A percentile compares a stretch with the other conserved stretches of the same genome.
Evolutionary conservation across 768 basidiomycete species (phyloP).

Genomic region (Imleria badia): DNA sequence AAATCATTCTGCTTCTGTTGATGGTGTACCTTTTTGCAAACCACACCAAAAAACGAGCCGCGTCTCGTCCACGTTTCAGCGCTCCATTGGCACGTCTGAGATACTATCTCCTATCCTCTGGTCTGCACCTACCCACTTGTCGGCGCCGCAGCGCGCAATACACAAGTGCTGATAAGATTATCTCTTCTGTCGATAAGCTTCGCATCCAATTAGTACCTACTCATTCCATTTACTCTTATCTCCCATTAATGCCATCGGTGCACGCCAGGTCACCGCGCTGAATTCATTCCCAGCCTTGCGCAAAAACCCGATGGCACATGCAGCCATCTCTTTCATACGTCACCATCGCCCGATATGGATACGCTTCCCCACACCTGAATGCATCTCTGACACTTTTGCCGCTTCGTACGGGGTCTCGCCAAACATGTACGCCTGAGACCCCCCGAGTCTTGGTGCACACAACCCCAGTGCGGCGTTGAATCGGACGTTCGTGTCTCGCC

Average conservation of each 20-base stretch:
- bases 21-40: background rate
- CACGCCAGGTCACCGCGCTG: background rate
- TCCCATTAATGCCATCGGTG: no score
- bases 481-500: background rate
- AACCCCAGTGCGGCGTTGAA: no score
- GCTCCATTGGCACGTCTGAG: no score
- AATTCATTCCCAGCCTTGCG: background rate
- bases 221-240: no score
- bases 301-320: background rate
- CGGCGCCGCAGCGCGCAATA: no score
- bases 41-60: background rate
- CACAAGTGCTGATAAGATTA: no score
- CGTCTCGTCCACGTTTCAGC: no score
- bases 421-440: background rate
- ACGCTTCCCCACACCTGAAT: background rate
- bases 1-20: background rate
- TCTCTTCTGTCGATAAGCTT: no score
- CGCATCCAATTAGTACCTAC: no score
- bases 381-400: background rate
- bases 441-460: no score
- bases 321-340: constrained; percentile 1
- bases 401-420: background rate
- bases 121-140: no score
- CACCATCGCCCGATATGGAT: constrained; percentile 2
- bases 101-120: no score